phyloP scores from a whole-genome alignment of 2,329 filamentous ascomycete species.

The Fusarium sp. region DNA sequence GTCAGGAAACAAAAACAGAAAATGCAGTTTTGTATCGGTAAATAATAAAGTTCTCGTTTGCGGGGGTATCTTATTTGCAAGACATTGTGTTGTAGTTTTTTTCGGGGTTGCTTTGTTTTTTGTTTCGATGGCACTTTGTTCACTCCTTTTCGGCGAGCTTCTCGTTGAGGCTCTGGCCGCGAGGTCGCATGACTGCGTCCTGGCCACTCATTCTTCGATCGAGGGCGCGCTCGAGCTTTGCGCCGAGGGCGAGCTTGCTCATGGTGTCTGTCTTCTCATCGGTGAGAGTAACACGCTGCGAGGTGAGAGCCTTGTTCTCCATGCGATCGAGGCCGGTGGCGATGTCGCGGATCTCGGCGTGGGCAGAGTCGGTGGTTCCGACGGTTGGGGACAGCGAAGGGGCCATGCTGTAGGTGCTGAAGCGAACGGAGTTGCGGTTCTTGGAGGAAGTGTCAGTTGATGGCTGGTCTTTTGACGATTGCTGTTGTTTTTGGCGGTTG shows the following conservation, averaged over 20 bases:
- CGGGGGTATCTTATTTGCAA: slow-evolving; percentile 39
- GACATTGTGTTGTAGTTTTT: slow-evolving; percentile 29
- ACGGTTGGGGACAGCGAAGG: slow-evolving; percentile 73
- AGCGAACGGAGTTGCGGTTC: slow-evolving; percentile 69
- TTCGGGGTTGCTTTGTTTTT: slow-evolving; percentile 16
- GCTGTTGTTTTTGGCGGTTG: slow-evolving; percentile 21
- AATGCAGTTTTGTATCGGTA: slow-evolving; percentile 22
- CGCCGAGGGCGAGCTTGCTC: slow-evolving; percentile 88
- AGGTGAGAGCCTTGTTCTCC: slow-evolving; percentile 87
- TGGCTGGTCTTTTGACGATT: slow-evolving; percentile 26
- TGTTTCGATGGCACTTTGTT: neutral
- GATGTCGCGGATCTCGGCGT: slow-evolving; percentile 76
- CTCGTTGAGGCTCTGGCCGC: slow-evolving; percentile 57
- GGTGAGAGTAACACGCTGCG: slow-evolving; percentile 80
- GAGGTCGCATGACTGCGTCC: slow-evolving; percentile 85
- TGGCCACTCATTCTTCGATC: slow-evolving; percentile 89
- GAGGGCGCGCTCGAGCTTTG: slow-evolving; percentile 91
- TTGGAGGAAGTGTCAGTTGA: slow-evolving; percentile 50
- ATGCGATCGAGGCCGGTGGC: slow-evolving; percentile 87
- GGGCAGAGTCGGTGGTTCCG: slow-evolving; percentile 67
- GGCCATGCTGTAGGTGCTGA: slow-evolving; percentile 73
- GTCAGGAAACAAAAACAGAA: slow-evolving; percentile 12
- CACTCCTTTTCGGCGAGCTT: slow-evolving; percentile 52
- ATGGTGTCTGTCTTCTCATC: slow-evolving; percentile 86
- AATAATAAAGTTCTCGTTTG: slow-evolving; percentile 21